These are phyloP conservation scores for Ganoderma meredithae DNA, from an alignment of 1,284 basidiomycete genomes.

Conservation along the genomic window DNA sequence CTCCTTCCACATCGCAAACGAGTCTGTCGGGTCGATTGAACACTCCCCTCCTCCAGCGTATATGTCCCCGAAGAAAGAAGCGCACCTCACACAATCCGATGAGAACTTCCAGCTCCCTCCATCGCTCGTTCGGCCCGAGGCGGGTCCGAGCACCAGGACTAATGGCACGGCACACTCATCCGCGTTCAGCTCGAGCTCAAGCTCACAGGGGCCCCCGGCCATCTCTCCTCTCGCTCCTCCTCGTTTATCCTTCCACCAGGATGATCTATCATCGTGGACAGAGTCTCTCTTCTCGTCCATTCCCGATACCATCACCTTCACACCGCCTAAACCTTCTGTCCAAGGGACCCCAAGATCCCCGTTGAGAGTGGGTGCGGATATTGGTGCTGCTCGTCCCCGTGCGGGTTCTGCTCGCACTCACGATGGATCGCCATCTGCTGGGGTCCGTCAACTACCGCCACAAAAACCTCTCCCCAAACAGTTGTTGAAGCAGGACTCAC, in stretches of 20 bases:
- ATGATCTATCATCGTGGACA: conserved; percentile 42
- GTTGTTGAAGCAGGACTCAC: conserved; percentile 33
- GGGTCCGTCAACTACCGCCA: conserved; percentile 32
- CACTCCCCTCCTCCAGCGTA: conserved; percentile 43
- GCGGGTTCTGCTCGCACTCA: conserved; percentile 22
- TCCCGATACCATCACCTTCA: conserved; percentile 29
- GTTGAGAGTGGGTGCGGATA: conserved; percentile 3
- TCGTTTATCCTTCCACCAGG: conserved; percentile 40
- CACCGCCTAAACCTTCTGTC: conserved; percentile 23
- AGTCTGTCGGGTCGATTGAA: conserved; percentile 35
- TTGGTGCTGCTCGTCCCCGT: conserved; percentile 19
- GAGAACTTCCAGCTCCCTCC: conserved; percentile 34
- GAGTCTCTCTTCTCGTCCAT: conserved; percentile 42
- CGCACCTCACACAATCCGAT: conserved; percentile 27
- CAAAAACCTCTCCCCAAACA: conserved; percentile 39
- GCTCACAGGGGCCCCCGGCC: conserved; percentile 15
- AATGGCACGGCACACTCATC: conserved; percentile 20
- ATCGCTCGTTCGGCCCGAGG: conserved; percentile 16
- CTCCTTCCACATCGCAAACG: conserved; percentile 41
- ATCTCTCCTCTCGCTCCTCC: conserved; percentile 34
- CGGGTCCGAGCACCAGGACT: conserved; percentile 8
- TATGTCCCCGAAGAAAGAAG: conserved; percentile 36
- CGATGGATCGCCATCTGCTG: conserved; percentile 16
- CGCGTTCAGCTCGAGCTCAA: conserved; percentile 21
- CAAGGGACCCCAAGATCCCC: conserved; percentile 15